Base-by-base conservation (phyloP, 2,329 filamentous ascomycete species). In the Clonostachys rhizophaga region DNA sequence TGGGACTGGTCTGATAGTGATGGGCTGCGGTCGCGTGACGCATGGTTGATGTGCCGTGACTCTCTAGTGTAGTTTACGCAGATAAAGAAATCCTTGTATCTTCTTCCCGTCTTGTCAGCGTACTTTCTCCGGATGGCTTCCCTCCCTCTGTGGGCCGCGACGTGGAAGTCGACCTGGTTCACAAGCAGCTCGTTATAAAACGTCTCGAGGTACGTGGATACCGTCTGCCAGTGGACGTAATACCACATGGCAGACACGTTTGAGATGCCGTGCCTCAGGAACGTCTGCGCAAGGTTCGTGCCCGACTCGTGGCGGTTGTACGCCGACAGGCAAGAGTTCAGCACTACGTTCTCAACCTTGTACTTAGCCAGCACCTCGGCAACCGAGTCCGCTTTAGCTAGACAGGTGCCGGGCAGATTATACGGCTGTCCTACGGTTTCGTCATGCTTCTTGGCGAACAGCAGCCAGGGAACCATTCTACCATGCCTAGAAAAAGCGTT, bases 191-290 rank as follows among this genome's bases (percentile, higher is more conserved):
- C 51, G 16, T 54, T 50, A 48, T 60, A 60, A 33, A 60, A 60
- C 3, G 56, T 49, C 10, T 58, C 53, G 6, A 61, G 54, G 42
- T 59, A 61, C 11, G 58, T 60, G 20, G 52, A 41, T 24, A 54
- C 58, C 17, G 58, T 60, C 51, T 56, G 52, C 55, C 53, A 59
- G 49, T 60, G 55, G 30, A 61, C 58, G 39, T 54, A 59, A 50
- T 53, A 60, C 58, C 58, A 61, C 58, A 61, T 60, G 51, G 58
- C 58, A 17, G 57, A 59, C 24, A 61, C 55, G 37, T 59, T 56
- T 4, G 51, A 53, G 9, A 60, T 51, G 40, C 58, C 58, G 33
- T 54, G 52, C 43, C 48, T 48, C n/a, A 61, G 47, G n/a, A 61
- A 55, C 34, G 57, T 54, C 50, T 60, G 57, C n/a, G 58, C 52